These are phyloP conservation scores for Zoysia pacifica DNA, from an alignment of 176 grass and related monocot species.

Conservation along the genomic window DNA sequence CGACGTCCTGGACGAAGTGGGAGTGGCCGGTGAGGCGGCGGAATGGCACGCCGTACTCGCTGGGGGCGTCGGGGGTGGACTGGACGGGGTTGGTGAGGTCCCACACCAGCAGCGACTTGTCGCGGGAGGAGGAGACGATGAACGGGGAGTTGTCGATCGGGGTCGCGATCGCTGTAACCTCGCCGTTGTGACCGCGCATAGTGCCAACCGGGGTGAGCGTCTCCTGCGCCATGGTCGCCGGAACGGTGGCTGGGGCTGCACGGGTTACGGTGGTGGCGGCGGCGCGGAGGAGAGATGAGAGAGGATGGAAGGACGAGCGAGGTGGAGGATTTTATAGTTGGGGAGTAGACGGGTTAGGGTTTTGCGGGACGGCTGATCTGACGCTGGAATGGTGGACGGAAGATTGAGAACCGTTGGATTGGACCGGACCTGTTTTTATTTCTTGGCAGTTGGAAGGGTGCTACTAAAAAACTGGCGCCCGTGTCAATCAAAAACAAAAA, in stretches of 20 bases:
- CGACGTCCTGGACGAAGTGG: conserved; percentile 86
- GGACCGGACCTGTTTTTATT: not conserved
- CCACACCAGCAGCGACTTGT: conserved; percentile 75
- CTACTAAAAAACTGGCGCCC: not conserved
- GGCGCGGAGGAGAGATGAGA: not conserved
- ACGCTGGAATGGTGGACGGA: not conserved
- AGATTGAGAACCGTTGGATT: conserved; percentile 25
- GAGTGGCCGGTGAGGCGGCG: conserved; percentile 78
- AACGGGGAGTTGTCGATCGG: conserved; percentile 55
- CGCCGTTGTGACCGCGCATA: conserved; percentile 57
- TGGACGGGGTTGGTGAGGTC: conserved; percentile 45
- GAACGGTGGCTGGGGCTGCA: not conserved
- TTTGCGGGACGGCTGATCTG: conserved; percentile 20
- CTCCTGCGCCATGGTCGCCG: conserved; percentile 50
- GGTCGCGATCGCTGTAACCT: conserved; percentile 63
- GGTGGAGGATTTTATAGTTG: conserved; percentile 39
- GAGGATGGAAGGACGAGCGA: not conserved
- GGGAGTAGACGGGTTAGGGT: conserved; percentile 40
- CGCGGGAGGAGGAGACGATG: conserved; percentile 63
- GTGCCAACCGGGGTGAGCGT: conserved; percentile 49
- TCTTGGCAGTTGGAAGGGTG: not conserved
- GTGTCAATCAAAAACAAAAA: not conserved
- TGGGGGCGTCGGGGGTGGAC: conserved; percentile 12
- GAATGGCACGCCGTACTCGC: conserved; percentile 50
- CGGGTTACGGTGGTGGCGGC: conserved; percentile 13